phyloP scores from a whole-genome alignment of 129 eudicot species.

The Smallanthus sonchifolius region DNA sequence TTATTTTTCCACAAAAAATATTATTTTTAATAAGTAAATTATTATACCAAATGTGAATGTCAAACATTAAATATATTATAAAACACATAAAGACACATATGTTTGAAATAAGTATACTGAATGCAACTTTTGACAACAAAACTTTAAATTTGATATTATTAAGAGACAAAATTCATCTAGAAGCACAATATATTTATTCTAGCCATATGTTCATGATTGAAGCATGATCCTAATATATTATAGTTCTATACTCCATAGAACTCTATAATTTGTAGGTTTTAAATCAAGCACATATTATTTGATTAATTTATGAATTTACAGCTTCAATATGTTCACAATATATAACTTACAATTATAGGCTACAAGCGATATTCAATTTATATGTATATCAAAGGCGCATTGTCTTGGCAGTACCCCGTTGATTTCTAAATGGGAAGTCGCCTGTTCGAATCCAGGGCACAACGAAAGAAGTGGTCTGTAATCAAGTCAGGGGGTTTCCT shows the following conservation, averaged over 20 bases:
- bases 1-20: background rate
- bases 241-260: constrained; percentile 1
- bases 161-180: constrained; percentile 30
- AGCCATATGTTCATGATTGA: constrained; percentile 31
- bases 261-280: background rate
- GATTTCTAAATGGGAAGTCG: too few relatives aligned
- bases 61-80: background rate
- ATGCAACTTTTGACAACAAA: background rate
- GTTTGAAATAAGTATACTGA: background rate
- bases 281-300: background rate
- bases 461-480: too few relatives aligned
- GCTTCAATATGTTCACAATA: background rate
- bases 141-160: background rate
- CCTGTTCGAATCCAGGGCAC: too few relatives aligned
- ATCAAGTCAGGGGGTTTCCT: too few relatives aligned
- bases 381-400: too few relatives aligned
- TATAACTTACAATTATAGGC: background rate
- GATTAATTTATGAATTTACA: background rate
- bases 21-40: background rate
- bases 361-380: background rate
- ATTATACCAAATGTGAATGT: background rate
- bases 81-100: background rate
- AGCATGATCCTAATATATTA: constrained; percentile 27
- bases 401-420: too few relatives aligned
- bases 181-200: constrained; percentile 8